phyloP scores from a whole-genome alignment of 257 asterid species.

The Ballota nigra region DNA sequence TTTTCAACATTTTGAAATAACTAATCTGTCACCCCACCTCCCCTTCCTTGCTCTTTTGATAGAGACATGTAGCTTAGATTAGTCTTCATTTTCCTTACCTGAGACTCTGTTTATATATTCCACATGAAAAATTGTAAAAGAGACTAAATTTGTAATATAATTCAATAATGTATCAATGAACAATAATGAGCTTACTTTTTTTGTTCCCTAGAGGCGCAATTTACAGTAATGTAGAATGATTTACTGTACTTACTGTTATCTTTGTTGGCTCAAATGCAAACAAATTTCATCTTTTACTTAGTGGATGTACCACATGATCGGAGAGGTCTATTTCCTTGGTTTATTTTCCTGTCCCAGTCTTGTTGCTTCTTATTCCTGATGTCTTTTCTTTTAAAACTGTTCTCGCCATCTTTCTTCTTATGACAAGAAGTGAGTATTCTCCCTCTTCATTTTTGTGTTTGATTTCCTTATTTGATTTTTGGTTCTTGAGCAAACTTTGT shows the following conservation, averaged over 20 bases:
- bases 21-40: neutral
- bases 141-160: neutral
- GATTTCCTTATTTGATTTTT: slow-evolving; percentile 4
- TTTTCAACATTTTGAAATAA: neutral
- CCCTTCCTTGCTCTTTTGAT: neutral
- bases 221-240: neutral
- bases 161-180: no score
- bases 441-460: neutral
- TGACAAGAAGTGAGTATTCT: neutral
- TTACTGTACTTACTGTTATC: neutral
- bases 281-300: neutral
- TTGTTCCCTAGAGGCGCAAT: neutral
- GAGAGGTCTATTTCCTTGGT: neutral
- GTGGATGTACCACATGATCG: neutral
- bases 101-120: neutral
- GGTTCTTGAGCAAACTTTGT: slow-evolving; percentile 25
- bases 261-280: neutral
- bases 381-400: neutral
- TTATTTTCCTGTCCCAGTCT: neutral
- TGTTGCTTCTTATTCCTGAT: neutral
- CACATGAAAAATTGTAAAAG: neutral
- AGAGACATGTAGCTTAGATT: neutral
- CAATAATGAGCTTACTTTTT: no score
- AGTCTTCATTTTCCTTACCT: neutral
- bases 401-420: neutral